Evolutionary conservation across 345 rosid species (phyloP).

Genomic region (Eucalyptus regnans): DNA sequence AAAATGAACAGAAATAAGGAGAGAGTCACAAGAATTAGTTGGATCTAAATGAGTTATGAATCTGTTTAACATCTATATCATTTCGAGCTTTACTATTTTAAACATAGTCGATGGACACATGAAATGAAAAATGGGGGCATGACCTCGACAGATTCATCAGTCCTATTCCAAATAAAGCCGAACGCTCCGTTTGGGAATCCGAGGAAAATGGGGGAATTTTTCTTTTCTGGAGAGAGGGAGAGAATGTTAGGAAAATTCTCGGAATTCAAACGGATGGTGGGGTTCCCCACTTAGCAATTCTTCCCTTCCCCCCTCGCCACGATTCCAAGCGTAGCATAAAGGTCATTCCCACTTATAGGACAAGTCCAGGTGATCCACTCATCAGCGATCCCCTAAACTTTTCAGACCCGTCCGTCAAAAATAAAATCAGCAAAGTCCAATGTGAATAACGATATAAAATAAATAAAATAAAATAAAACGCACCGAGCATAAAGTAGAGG

Average conservation of each 20-base stretch:
- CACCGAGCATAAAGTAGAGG: not conserved
- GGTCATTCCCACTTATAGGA: not conserved
- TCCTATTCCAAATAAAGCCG: not conserved
- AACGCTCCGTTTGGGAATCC: not conserved
- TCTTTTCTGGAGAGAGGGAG: not conserved
- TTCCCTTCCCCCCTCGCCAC: not conserved
- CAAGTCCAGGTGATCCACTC: not conserved
- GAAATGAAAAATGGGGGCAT: no score
- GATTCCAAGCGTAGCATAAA: not conserved
- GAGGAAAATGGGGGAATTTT: not conserved
- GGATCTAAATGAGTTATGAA: not conserved
- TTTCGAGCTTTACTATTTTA: not conserved
- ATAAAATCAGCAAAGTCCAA: not conserved
- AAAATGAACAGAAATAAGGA: no score
- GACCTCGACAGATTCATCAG: not conserved
- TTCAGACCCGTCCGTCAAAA: not conserved
- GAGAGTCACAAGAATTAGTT: not conserved
- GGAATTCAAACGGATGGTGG: not conserved
- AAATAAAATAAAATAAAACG: not conserved
- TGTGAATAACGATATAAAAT: not conserved
- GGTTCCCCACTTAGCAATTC: not conserved
- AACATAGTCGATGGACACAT: accelerated
- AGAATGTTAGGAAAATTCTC: not conserved
- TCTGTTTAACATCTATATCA: not conserved
- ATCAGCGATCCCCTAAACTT: not conserved